Base-by-base conservation (phyloP, 768 basidiomycete species). In the Psilocybe cubensis region DNA sequence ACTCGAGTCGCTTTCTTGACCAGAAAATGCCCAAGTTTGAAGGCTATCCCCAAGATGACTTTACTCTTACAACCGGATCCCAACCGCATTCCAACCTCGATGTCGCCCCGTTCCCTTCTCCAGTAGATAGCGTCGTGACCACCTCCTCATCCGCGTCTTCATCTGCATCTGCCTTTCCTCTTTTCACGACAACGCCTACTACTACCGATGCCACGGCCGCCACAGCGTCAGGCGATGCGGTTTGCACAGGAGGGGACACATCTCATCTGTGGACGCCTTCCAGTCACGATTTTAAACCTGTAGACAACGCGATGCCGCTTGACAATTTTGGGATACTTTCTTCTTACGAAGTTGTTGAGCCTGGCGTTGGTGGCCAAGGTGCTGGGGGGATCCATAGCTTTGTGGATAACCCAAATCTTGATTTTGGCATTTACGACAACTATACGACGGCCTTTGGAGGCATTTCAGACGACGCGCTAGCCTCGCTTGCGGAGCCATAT, bases 91-190 rank as follows among this genome's bases (percentile, higher is more conserved):
- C 44, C 31, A 31, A 59, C 25, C 28, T 52, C 35, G 52, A 56
- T 27, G 58, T 57, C 57, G 67, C 72, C 42, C 61, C 67, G 6
- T 67, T 72, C 45, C 64, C 70, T 20, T 76, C 75, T 10, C 74
- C 76, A 17, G 61, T 75, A 25, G 73, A 75, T 48, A 72, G 70
- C 51, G 62, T 61, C 29, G 56, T 55, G 38, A 62, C 63, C 52
- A 62, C 65, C 3, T 67, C 68, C 6, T 62, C 68, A 7, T 70
- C 66, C 44, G 61, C 63, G 1, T 57, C 68, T 1, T 70, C 71
- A 11, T 63, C 70, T 6, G 57, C 66, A 21, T 65, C 70, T 9
- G 60, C 61, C 2, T 67, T 69, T 35, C 68, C 67, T 18, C 52
- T 67, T 3, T 64, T 65, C 25, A 50, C 59, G 3, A 54, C 42